Conservation (phyloP, 139 green algal species). For the Zygnema cylindricum region DNA sequence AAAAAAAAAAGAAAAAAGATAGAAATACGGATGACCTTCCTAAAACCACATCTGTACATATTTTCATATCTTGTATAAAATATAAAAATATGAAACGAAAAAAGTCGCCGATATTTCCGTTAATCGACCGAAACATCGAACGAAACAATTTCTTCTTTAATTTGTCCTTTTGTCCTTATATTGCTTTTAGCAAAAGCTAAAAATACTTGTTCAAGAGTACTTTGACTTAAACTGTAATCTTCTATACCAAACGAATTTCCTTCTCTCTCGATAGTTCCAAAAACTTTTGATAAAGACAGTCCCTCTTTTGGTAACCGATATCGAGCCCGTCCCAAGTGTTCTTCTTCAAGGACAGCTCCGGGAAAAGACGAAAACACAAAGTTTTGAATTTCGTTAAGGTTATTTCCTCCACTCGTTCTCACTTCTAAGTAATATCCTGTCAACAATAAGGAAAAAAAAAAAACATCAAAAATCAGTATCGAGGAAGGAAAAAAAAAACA, state of each 20-base stretch:
- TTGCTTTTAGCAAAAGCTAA: conserved; percentile 58
- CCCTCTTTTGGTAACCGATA: conserved; percentile 39
- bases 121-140: background rate
- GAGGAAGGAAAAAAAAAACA: too few species aligned
- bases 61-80: conserved; percentile 10
- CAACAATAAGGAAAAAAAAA: background rate
- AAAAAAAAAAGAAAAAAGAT: background rate
- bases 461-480: conserved; percentile 7
- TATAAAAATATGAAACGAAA: background rate
- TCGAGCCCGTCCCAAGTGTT: conserved; percentile 15
- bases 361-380: conserved; percentile 32
- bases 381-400: background rate
- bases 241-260: conserved; percentile 18
- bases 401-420: conserved; percentile 11
- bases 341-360: conserved; percentile 45
- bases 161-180: background rate
- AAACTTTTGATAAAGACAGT: conserved; percentile 52
- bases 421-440: conserved; percentile 45
- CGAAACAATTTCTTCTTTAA: background rate
- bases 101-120: background rate
- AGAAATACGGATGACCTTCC: background rate
- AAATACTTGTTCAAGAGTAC: conserved; percentile 65
- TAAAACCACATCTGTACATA: background rate
- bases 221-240: conserved; percentile 64
- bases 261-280: conserved; percentile 43